These are phyloP conservation scores for Isabelozyma gotoi DNA, from an alignment of 805 yeast species.

Conservation along the genomic window DNA sequence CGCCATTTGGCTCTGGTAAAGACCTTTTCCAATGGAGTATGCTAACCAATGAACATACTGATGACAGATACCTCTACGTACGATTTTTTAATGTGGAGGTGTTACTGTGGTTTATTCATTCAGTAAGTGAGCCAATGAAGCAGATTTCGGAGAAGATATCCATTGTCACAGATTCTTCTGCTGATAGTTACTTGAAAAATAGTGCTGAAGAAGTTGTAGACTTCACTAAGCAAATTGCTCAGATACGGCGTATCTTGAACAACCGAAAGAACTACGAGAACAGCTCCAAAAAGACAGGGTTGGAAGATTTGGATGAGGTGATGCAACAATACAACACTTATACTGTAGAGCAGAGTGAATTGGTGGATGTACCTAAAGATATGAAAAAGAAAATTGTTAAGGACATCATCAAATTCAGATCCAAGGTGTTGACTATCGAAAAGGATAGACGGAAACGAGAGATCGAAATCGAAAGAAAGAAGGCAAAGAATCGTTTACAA, in stretches of 20 bases:
- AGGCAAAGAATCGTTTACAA: slow-evolving; percentile 48
- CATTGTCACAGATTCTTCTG: slow-evolving; percentile 9
- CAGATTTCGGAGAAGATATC: background rate
- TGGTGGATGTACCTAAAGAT: slow-evolving; percentile 56
- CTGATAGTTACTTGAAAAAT: slow-evolving; percentile 2
- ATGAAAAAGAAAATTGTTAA: slow-evolving; percentile 51
- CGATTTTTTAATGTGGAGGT: slow-evolving; percentile 20
- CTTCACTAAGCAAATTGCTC: slow-evolving; percentile 3
- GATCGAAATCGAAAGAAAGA: slow-evolving; percentile 45
- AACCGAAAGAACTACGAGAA: slow-evolving; percentile 21
- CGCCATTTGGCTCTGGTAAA: slow-evolving; percentile 4
- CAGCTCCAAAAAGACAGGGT: slow-evolving; percentile 19
- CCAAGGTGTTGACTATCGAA: slow-evolving; percentile 53
- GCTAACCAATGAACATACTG: slow-evolving; percentile 30
- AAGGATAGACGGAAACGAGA: slow-evolving; percentile 50
- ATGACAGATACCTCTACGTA: slow-evolving; percentile 30
- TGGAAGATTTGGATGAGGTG: slow-evolving; percentile 36
- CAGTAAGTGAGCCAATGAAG: background rate
- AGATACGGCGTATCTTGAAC: slow-evolving; percentile 9
- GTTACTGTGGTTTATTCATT: slow-evolving; percentile 13
- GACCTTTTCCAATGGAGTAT: slow-evolving; percentile 32
- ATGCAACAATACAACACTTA: slow-evolving; percentile 39
- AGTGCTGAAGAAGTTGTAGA: background rate
- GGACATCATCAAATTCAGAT: slow-evolving; percentile 56
- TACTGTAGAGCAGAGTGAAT: slow-evolving; percentile 55